Evolutionary conservation across 345 rosid genomes (phyloP).

Genomic region (Brassica rapa): DNA sequence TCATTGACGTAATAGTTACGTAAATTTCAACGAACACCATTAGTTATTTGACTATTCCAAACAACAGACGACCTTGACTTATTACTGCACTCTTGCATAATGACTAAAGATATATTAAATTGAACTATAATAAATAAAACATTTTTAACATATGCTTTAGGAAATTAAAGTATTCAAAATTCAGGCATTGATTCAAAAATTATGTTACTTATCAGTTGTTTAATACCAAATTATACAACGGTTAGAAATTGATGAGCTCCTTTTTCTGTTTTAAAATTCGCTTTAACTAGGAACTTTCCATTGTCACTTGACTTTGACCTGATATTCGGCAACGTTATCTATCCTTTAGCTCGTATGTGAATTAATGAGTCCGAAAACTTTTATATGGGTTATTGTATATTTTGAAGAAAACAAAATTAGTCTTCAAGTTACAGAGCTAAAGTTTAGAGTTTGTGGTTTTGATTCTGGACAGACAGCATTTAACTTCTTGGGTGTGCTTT

Average conservation of each 20-base stretch:
- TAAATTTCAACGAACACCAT: neutral
- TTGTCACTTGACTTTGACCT: neutral
- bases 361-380: neutral
- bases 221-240: neutral
- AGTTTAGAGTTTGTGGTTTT: neutral
- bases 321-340: neutral
- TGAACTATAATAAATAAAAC: neutral
- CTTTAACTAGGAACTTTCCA: neutral
- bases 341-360: neutral
- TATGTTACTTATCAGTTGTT: neutral
- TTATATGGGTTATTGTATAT: neutral
- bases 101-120: neutral
- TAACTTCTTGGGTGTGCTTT: slow-evolving; percentile 71
- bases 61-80: slow-evolving; percentile 31
- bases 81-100: neutral
- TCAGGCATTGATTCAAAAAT: neutral
- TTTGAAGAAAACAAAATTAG: neutral
- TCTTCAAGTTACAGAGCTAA: neutral
- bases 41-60: slow-evolving; percentile 31
- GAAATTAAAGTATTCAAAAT: neutral
- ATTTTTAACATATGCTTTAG: neutral
- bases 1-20: slow-evolving; percentile 22
- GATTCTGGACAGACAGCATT: slow-evolving; percentile 64
- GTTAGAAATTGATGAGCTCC: neutral
- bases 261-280: neutral